These are phyloP conservation scores for Davidsoniella neocaledoniae DNA, from an alignment of 2,329 filamentous ascomycete genomes.

Conservation along the genomic window DNA sequence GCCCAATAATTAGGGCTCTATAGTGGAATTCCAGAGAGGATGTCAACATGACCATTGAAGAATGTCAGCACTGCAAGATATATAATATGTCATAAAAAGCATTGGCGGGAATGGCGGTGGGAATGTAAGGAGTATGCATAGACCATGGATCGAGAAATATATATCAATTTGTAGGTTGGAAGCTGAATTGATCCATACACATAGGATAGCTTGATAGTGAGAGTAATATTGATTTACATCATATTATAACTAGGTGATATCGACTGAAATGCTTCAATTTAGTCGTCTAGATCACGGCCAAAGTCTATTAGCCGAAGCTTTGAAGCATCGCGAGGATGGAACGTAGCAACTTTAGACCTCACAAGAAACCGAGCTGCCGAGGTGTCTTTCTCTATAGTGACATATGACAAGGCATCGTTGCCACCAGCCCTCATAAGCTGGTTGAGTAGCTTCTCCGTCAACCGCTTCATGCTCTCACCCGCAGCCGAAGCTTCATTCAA, in stretches of 20 bases:
- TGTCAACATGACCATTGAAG: no score
- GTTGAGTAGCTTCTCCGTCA: slow-evolving; percentile 46
- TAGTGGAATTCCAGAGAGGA: no score
- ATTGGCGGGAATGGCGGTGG: no score
- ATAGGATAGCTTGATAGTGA: no score
- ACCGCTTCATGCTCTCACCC: slow-evolving; percentile 38
- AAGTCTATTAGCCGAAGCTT: slow-evolving; percentile 45
- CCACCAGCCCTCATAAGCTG: slow-evolving; percentile 36
- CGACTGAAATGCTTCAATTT: background rate
- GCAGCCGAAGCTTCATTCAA: slow-evolving; percentile 34
- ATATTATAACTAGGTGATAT: background rate
- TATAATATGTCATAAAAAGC: no score
- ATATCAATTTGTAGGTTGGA: no score
- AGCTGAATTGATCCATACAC: no score
- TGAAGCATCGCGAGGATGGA: slow-evolving; percentile 46
- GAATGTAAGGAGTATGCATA: no score
- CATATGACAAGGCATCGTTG: slow-evolving; percentile 38
- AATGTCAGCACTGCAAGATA: no score
- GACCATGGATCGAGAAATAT: no score
- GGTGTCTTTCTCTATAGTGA: slow-evolving; percentile 41
- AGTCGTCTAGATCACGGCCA: slow-evolving; percentile 44
- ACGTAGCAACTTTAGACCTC: slow-evolving; percentile 47
- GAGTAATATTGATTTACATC: no score
- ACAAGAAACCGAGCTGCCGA: slow-evolving; percentile 48
- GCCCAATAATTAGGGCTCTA: no score